These are phyloP conservation scores for Fusarium decemcellulare DNA, from an alignment of 2,329 filamentous ascomycete genomes.

Conservation along the genomic window DNA sequence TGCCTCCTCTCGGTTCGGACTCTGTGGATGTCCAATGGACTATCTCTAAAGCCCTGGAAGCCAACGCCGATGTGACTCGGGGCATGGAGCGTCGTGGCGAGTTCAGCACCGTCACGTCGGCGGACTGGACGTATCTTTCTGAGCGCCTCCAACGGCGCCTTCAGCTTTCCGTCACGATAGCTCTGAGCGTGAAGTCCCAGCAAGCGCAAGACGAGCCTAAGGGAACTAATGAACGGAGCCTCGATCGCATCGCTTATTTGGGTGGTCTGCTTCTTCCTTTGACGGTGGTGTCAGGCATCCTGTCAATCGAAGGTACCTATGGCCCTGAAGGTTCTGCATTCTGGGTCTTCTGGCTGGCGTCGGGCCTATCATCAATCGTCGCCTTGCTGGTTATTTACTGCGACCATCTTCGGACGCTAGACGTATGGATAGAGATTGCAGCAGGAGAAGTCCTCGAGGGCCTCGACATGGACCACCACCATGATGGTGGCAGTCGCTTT, in stretches of 20 bases:
- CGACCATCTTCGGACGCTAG: slow-evolving; percentile 60
- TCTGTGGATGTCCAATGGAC: slow-evolving; percentile 37
- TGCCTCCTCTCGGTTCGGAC: slow-evolving; percentile 32
- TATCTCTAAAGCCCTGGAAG: slow-evolving; percentile 43
- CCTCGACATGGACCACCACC: slow-evolving; percentile 34
- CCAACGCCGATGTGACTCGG: slow-evolving; percentile 42
- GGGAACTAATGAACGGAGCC: slow-evolving; percentile 55
- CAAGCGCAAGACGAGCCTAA: slow-evolving; percentile 24
- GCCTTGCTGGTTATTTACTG: slow-evolving; percentile 63
- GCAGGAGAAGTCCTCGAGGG: slow-evolving; percentile 46
- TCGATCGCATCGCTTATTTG: slow-evolving; percentile 65
- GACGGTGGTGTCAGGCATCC: slow-evolving; percentile 62
- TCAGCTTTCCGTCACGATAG: slow-evolving; percentile 35
- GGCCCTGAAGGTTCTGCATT: slow-evolving; percentile 58
- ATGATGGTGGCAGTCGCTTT: slow-evolving; percentile 15
- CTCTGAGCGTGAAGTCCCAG: slow-evolving; percentile 13
- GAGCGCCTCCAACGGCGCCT: slow-evolving; percentile 42
- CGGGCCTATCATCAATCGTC: slow-evolving; percentile 55
- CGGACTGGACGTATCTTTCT: slow-evolving; percentile 42
- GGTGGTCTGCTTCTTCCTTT: slow-evolving; percentile 64
- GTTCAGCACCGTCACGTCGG: slow-evolving; percentile 23
- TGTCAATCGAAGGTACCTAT: slow-evolving; percentile 63
- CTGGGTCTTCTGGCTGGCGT: slow-evolving; percentile 65
- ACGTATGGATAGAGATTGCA: slow-evolving; percentile 63
- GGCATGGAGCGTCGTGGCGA: slow-evolving; percentile 37